Percentiles rank a stretch among this genome's conserved stretches.
Conservation (phyloP, 345 rosid genomes). For the Eutrema japonicum region DNA sequence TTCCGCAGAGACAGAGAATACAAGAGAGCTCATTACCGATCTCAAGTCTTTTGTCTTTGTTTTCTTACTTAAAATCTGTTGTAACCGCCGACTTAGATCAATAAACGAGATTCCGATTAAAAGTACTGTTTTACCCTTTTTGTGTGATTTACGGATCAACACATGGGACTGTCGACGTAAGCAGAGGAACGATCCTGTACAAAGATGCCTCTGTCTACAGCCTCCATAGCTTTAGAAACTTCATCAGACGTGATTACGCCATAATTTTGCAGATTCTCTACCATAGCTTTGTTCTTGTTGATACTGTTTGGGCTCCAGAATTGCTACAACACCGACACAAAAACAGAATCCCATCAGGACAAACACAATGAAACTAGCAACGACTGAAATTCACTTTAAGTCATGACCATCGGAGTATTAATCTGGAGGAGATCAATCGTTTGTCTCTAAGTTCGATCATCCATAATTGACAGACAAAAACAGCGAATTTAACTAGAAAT, state of each 20-base stretch:
- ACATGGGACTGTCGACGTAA: conserved; percentile 83
- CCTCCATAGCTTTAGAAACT: conserved; percentile 85
- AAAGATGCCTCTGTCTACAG: conserved; percentile 78
- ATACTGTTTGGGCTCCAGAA: conserved; percentile 60
- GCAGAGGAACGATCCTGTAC: conserved; percentile 72
- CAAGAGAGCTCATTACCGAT: no score
- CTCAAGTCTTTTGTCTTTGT: no score
- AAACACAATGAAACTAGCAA: background rate
- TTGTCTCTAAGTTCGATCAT: background rate
- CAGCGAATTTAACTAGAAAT: background rate
- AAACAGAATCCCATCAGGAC: background rate
- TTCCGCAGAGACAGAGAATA: no score
- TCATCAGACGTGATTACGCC: conserved; percentile 64
- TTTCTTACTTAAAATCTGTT: no score
- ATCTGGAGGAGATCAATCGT: background rate
- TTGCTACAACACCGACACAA: conserved; percentile 46
- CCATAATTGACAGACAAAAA: background rate
- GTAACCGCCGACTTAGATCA: no score
- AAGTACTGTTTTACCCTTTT: no score
- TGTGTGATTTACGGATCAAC: no score
- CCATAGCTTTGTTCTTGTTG: conserved; percentile 77
- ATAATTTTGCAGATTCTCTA: conserved; percentile 61
- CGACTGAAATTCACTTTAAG: background rate
- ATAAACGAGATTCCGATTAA: no score
- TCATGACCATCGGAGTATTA: background rate